Conservation (phyloP, 345 rosid genomes). For the Citrus trifoliata region DNA sequence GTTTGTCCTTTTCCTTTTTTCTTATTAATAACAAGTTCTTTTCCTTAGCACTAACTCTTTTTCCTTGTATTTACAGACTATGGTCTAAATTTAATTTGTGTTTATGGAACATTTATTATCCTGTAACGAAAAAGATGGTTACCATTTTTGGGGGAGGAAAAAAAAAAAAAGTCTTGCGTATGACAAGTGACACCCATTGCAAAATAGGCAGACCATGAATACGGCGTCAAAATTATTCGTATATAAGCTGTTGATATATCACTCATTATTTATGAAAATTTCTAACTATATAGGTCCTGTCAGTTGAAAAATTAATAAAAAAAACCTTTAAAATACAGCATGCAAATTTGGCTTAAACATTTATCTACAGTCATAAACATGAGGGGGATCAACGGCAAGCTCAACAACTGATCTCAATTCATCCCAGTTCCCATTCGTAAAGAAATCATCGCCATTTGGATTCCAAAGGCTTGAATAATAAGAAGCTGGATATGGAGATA, state of each 20-base stretch:
- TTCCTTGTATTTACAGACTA: no score
- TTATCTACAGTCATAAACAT: conserved; percentile 14
- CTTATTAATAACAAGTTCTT: no score
- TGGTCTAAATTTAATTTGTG: no score
- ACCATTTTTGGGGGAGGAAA: no score
- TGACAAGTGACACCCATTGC: no score
- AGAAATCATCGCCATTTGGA: conserved; percentile 36
- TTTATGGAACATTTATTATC: no score
- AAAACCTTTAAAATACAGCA: not conserved
- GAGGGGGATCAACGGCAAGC: conserved; percentile 21
- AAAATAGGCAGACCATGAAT: no score
- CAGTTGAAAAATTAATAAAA: not conserved
- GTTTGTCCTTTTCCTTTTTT: no score
- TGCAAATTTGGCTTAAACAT: not conserved
- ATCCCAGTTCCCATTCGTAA: conserved; percentile 61
- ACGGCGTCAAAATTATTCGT: no score
- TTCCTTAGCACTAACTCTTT: no score
- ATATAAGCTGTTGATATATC: not conserved
- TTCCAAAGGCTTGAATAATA: conserved; percentile 30
- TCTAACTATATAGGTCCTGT: not conserved
- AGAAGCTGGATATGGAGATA: conserved; percentile 21
- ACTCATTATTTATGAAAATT: not conserved
- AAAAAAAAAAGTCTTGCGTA: no score
- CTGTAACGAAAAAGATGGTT: no score
- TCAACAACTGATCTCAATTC: conserved; percentile 65